These are phyloP conservation scores for Tetradesmus lagerheimii DNA, from an alignment of 139 green algal genomes.

Conservation along the genomic window DNA sequence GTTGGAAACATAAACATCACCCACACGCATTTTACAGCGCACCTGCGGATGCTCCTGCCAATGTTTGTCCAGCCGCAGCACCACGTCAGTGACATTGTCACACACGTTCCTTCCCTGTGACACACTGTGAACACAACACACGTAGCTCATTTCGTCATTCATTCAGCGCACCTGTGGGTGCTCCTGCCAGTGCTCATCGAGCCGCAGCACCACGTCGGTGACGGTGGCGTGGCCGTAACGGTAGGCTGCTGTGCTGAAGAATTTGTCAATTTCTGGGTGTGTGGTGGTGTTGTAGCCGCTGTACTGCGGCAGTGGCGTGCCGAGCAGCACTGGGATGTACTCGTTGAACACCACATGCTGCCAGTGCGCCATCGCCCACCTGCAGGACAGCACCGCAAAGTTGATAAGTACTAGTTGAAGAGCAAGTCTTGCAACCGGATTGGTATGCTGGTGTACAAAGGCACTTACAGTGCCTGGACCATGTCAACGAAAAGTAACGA, in stretches of 20 bases:
- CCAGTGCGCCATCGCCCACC: conserved; percentile 25
- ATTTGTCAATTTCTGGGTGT: conserved; percentile 51
- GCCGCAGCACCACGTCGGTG: conserved; percentile 46
- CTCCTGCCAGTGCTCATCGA: conserved; percentile 56
- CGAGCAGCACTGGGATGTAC: conserved; percentile 49
- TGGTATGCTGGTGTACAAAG: too few species aligned
- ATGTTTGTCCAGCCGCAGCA: too few species aligned
- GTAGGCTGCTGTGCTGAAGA: conserved; percentile 56
- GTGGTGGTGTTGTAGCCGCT: conserved; percentile 45
- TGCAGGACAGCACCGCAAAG: too few species aligned
- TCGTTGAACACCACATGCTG: conserved; percentile 53
- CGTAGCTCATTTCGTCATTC: too few species aligned
- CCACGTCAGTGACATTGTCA: too few species aligned
- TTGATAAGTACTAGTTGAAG: neutral
- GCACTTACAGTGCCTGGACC: too few species aligned
- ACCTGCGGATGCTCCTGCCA: too few species aligned
- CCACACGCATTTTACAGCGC: too few species aligned
- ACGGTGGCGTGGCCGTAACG: conserved; percentile 31
- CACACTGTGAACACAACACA: too few species aligned
- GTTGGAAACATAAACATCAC: too few species aligned
- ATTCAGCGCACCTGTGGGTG: conserved; percentile 30
- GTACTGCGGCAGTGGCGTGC: conserved; percentile 44
- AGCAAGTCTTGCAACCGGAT: neutral
- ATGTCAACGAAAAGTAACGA: too few species aligned
- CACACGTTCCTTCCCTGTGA: too few species aligned